Base-by-base conservation (phyloP, 2,329 filamentous ascomycete species). In the Fusarium sp. region DNA sequence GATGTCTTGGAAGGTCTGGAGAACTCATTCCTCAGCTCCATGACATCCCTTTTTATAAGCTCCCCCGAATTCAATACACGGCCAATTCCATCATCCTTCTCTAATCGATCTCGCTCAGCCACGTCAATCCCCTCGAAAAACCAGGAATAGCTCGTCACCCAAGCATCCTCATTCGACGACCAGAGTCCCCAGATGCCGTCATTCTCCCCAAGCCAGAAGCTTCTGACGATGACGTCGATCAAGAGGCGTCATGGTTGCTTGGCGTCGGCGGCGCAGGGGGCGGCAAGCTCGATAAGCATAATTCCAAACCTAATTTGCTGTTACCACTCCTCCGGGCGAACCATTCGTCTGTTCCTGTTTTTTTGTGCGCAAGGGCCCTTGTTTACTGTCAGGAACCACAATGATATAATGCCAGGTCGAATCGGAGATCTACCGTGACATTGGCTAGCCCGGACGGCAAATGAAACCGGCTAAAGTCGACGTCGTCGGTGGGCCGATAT, bases 261-360 rank as follows among this genome's bases (percentile, higher is more conserved):
- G 62, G 50, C 62, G 43, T 48, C 23, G 18, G 66, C 72, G 70
- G 66, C 14, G 34, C 60, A n/a, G 59, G 54, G 60, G 37, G 61
- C 69, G 72, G 64, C 45, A 23, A 20, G 16, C 13, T 50, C 60
- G 73, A 75, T 75, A 75, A 75, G 73, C 73, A 75, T 75, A 75
- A 75, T 45, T 69, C 54, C 14, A 63, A 74, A 64, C 61, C 70
- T 74, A 71, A 75, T 64, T 37, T 64, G 64, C 54, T 35, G 39
- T 11, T 8, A 52, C 25, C 63, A 16, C 3, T 9, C 35, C 27
- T 20, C 60, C 56, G 54, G 57, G 32, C 56, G 34, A 10, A 65
- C 43, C 27, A 43, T 39, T 56, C 30, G 14, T 30, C 37, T 68
- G 70, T 71, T 50, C 59, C 63, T 68, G 45, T 48, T 64, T 30